Conservation (phyloP, 1,284 basidiomycete species). For the Dichomitus squalens region DNA sequence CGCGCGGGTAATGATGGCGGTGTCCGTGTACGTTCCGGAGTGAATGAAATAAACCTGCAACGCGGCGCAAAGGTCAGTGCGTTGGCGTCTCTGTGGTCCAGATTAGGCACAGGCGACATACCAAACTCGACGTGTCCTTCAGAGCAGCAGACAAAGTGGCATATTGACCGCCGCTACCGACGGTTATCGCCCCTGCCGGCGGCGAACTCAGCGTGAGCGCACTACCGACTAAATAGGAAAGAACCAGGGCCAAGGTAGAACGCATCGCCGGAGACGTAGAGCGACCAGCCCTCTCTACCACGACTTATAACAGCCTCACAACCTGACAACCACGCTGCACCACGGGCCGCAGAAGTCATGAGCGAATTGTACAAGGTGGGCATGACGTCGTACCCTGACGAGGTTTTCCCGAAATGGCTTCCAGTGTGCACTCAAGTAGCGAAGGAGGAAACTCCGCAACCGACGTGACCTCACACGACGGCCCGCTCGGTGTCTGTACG, state of each 20-base stretch:
- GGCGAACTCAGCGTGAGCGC: slow-evolving; percentile 25
- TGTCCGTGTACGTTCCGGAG: slow-evolving; percentile 56
- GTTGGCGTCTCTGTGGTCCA: not conserved
- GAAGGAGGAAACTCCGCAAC: not conserved
- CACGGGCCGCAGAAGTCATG: slow-evolving; percentile 9
- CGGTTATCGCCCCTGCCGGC: slow-evolving; percentile 28
- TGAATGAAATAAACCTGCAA: slow-evolving; percentile 52
- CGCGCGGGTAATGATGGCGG: slow-evolving; percentile 51
- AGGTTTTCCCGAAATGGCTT: slow-evolving; percentile 15
- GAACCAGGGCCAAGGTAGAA: slow-evolving; percentile 7
- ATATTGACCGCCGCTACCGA: slow-evolving; percentile 28
- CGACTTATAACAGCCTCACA: not conserved
- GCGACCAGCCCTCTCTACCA: not conserved
- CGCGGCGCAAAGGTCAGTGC: not conserved
- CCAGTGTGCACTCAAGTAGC: not conserved
- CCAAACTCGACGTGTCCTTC: slow-evolving; percentile 28
- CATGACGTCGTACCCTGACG: slow-evolving; percentile 1
- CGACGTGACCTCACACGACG: not conserved
- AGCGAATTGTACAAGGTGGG: not conserved
- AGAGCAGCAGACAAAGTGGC: slow-evolving; percentile 27
- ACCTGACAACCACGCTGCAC: not conserved
- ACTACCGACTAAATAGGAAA: slow-evolving; percentile 8
- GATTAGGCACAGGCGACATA: slow-evolving; percentile 10
- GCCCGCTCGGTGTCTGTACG: slow-evolving; percentile 1
- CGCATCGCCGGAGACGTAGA: slow-evolving; percentile 5